Percentiles rank a stretch among this genome's conserved stretches.
Evolutionary conservation across 208 protist genomes (phyloP).

Genomic region (Leishmania amazonensis): DNA sequence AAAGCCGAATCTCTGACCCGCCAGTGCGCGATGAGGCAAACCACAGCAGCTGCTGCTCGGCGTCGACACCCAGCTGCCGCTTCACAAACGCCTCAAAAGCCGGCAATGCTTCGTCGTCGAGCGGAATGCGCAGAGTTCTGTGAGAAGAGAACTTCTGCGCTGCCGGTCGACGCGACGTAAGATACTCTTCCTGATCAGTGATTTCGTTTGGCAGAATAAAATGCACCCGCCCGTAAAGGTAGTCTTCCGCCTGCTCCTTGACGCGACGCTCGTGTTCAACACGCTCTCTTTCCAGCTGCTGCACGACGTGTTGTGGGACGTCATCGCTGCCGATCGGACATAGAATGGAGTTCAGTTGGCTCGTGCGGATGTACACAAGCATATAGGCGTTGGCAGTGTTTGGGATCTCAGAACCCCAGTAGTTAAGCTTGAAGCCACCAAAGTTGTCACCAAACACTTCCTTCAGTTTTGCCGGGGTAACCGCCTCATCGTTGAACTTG

Average conservation of each 20-base stretch:
- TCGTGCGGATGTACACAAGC: conserved; percentile 90
- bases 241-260: conserved; percentile 70
- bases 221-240: conserved; percentile 81
- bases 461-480: conserved; percentile 74
- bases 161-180: conserved; percentile 42
- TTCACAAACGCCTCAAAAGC: conserved; percentile 61
- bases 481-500: conserved; percentile 92
- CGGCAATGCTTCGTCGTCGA: conserved; percentile 62
- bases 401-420: conserved; percentile 85
- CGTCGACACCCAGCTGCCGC: conserved; percentile 38
- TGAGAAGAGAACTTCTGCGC: conserved; percentile 63
- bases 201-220: conserved; percentile 74
- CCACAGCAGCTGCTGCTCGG: conserved; percentile 62
- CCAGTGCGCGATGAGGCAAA: conserved; percentile 39
- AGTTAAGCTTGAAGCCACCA: conserved; percentile 82
- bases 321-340: conserved; percentile 56
- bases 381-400: conserved; percentile 89
- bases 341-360: conserved; percentile 63
- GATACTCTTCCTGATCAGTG: conserved; percentile 58
- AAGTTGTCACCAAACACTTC: conserved; percentile 91
- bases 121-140: conserved; percentile 56
- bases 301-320: conserved; percentile 75
- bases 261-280: conserved; percentile 52
- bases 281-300: conserved; percentile 64
- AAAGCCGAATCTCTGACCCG: conserved; percentile 34